phyloP scores from a whole-genome alignment of 305 asterid genomes.

The Stenogyne calaminthoides region DNA sequence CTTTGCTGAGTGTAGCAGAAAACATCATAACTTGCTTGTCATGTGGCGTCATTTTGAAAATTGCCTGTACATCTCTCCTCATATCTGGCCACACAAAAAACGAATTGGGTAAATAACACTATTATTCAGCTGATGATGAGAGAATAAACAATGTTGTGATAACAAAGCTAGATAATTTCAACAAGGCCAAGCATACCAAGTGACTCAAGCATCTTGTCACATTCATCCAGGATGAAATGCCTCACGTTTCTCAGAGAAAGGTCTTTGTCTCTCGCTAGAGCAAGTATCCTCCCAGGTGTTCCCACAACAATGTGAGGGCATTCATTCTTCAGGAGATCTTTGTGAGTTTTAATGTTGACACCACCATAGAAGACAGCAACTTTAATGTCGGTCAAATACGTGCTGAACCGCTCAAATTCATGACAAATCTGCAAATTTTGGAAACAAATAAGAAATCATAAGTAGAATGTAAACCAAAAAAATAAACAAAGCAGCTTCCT shows the following conservation, averaged over 20 bases:
- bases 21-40: constrained; percentile 98
- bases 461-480: constrained; percentile 7
- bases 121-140: not conserved
- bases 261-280: constrained; percentile 81
- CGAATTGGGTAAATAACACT: not conserved
- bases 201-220: constrained; percentile 94
- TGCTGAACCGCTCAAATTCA: constrained; percentile 79
- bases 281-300: constrained; percentile 89
- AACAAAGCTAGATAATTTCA: not conserved
- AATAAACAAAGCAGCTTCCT: not conserved
- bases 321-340: constrained; percentile 88
- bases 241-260: constrained; percentile 81
- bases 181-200: constrained; percentile 57
- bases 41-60: constrained; percentile 93
- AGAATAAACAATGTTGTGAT: not conserved
- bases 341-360: constrained; percentile 75
- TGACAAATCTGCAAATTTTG: constrained; percentile 71
- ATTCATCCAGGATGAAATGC: constrained; percentile 89
- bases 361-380: constrained; percentile 94
- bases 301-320: constrained; percentile 93
- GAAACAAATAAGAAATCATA: not conserved
- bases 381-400: constrained; percentile 66
- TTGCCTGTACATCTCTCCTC: constrained; percentile 96
- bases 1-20: constrained; percentile 92
- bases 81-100: constrained; percentile 55